Evolutionary conservation across 2,329 filamentous ascomycete species (phyloP).

Genomic region (Fusarium kyushuense): DNA sequence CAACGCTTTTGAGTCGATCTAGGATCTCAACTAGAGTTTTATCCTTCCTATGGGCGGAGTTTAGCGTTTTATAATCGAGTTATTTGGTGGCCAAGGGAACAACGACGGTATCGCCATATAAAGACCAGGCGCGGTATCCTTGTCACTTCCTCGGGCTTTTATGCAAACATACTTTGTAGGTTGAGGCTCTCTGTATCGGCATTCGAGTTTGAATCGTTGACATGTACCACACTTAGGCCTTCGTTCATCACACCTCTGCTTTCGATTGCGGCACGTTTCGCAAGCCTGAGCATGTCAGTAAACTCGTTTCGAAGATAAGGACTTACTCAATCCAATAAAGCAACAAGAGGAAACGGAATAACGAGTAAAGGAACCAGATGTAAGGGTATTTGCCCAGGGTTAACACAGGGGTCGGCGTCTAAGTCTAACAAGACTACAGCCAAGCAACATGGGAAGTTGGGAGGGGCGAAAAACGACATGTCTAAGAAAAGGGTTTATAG

Average conservation of each 20-base stretch:
- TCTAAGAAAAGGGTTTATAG: not conserved
- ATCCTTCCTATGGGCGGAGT: conserved; percentile 63
- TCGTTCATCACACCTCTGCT: conserved; percentile 74
- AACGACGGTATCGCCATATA: conserved; percentile 10
- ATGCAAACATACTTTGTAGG: conserved; percentile 69
- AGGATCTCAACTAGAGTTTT: conserved; percentile 72
- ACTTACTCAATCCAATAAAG: not conserved
- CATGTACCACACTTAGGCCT: conserved; percentile 72
- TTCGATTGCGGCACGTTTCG: conserved; percentile 69
- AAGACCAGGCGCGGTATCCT: conserved; percentile 17
- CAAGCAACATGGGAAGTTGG: not conserved
- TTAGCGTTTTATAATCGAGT: conserved; percentile 26
- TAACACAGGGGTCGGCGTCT: not conserved
- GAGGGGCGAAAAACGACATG: not conserved
- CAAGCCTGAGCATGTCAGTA: conserved; percentile 59
- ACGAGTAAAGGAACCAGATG: not conserved
- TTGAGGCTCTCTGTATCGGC: conserved; percentile 69
- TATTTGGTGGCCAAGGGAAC: conserved; percentile 16
- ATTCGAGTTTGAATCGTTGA: conserved; percentile 67
- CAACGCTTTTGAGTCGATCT: conserved; percentile 65
- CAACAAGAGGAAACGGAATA: not conserved
- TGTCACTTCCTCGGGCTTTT: conserved; percentile 17
- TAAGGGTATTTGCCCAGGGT: not conserved
- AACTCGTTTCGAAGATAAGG: not conserved
- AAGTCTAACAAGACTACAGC: conserved; percentile 1